Percentiles rank a stretch among this genome's conserved stretches.
Evolutionary conservation across 768 basidiomycete species (phyloP).

Genomic region (Leccinum obscurum): DNA sequence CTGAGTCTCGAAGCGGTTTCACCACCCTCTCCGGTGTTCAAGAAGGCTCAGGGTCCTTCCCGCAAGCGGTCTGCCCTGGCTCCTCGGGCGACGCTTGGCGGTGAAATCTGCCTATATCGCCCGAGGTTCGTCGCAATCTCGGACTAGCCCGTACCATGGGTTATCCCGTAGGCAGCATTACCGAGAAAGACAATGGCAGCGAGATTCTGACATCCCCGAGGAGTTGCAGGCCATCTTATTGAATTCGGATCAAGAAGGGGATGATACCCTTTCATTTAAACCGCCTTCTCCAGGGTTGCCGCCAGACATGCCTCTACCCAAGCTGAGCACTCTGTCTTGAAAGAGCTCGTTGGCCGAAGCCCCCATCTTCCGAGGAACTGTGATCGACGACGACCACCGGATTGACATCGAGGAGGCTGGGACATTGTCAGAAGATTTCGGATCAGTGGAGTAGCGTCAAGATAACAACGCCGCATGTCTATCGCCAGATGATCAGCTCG

Average conservation of each 20-base stretch:
- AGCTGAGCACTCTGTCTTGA: conserved; percentile 9
- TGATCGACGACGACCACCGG: conserved; percentile 46
- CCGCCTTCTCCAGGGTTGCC: conserved; percentile 45
- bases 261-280: conserved; percentile 42
- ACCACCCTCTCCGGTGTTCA: conserved; percentile 37
- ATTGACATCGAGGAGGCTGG: conserved; percentile 43
- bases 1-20: conserved; percentile 23
- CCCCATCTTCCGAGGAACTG: conserved; percentile 44
- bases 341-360: conserved; percentile 23
- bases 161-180: conserved; percentile 50
- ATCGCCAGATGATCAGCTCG: too few species aligned
- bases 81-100: conserved; percentile 14
- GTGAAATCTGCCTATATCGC: conserved; percentile 42
- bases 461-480: too few species aligned
- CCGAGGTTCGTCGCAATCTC: conserved; percentile 54
- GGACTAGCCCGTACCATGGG: conserved; percentile 72
- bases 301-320: conserved; percentile 42
- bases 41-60: conserved; percentile 24
- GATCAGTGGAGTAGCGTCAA: too few species aligned
- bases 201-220: conserved; percentile 83
- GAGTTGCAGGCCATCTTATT: conserved; percentile 68
- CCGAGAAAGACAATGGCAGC: conserved; percentile 48
- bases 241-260: conserved; percentile 38
- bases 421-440: conserved; percentile 46
- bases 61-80: conserved; percentile 28